Conservation (phyloP, 331 rosid genomes). For the Dryas integrifolia region DNA sequence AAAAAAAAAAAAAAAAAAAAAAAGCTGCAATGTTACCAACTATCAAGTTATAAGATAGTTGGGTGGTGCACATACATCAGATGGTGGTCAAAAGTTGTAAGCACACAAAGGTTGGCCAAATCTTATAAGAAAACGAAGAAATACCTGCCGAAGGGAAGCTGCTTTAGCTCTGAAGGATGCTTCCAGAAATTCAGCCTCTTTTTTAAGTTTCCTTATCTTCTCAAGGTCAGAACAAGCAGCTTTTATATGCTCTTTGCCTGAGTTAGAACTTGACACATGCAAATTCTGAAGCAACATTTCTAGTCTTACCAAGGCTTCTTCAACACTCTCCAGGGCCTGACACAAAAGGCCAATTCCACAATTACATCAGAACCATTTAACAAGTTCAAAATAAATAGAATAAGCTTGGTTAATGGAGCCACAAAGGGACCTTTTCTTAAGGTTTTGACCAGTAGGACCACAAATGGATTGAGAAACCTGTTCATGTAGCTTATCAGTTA, state of each 20-base stretch:
- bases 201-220: constrained; percentile 85
- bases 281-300: constrained; percentile 91
- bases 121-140: not conserved
- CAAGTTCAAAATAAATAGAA: constrained; percentile 22
- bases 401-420: not conserved
- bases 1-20: not conserved
- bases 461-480: not conserved
- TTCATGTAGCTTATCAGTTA: constrained; percentile 3
- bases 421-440: not conserved
- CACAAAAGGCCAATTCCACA: constrained; percentile 33
- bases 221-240: constrained; percentile 99
- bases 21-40: not conserved
- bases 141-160: constrained; percentile 79
- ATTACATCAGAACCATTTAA: constrained; percentile 19
- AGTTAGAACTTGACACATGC: constrained; percentile 69
- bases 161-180: constrained; percentile 97
- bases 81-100: not conserved
- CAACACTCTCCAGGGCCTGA: constrained; percentile 94
- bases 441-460: constrained; percentile 3
- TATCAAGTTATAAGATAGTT: not conserved
- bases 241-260: constrained; percentile 91
- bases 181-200: constrained; percentile 96
- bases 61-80: not conserved
- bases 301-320: constrained; percentile 69
- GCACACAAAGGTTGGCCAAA: not conserved